Evolutionary conservation across 805 yeast genomes (phyloP), one percentile per base, ranked within the genome.

Genomic region (Maudiozyma saulgeensis): DNA sequence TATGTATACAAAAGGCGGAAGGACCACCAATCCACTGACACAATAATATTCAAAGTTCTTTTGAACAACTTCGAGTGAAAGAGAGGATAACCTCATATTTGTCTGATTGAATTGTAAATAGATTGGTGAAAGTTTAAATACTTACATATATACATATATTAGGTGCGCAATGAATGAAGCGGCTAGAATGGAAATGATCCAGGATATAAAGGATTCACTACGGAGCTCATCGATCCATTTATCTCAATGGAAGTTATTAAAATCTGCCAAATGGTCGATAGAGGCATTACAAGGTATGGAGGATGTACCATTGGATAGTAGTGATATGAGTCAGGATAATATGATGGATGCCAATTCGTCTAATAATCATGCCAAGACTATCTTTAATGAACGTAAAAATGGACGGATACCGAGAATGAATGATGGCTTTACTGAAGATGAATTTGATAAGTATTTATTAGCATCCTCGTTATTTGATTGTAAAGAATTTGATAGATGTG

Each of bases 401-500:
- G 6, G 6, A 41, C 11, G 12, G 43, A 21, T 44, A 16, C 44
- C 50, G 2, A 42, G 32, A 21, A 15, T 32, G n/a, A 19, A 40
- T 16, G 50, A 39, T 16, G 59, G 57, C 1, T 51, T 61, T 18
- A 49, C 58, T 8, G 55, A 47, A n/a, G 47, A 60, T 45, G 81
- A 80, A 49, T 58, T 64, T 45, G 74, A 77, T 50, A 67, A 68
- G 51, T 67, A 84, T 26, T 54, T 78, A 15, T 69, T 87, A 26
- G 96, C 91, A 0, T 78, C 80, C 48, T 64, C 85, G 0, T 82
- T 85, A 60, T 87, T 91, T 70, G 84, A 80, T 58, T 80, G 87
- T 59, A 82, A 84, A 57, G 98, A 93, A 66, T 91, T 82, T 61
- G 91, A 83, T 50, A 68, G 98, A 26, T 85, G 90, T 49, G 79